phyloP scores from a whole-genome alignment of 2,329 filamentous ascomycete species.

The Pseudocercospora fijiensis region DNA sequence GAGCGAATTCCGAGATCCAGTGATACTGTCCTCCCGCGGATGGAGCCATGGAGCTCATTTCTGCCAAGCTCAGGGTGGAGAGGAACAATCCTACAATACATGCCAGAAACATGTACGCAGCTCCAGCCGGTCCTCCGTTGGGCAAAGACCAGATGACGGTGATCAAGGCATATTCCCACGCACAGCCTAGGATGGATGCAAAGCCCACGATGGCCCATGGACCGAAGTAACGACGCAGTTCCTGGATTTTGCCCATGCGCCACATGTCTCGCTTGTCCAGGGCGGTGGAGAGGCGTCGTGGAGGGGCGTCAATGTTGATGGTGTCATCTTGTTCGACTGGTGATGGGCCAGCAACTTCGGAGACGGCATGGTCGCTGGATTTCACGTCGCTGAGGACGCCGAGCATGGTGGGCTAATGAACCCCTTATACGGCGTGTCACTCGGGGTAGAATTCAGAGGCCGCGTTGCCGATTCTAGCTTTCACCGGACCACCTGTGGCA shows the following conservation, averaged over 20 bases:
- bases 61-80: slow-evolving; percentile 21
- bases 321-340: neutral
- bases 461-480: neutral
- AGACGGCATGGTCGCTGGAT: slow-evolving; percentile 3
- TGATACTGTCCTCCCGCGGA: slow-evolving; percentile 38
- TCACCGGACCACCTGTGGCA: neutral
- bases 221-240: slow-evolving; percentile 9
- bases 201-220: slow-evolving; percentile 23
- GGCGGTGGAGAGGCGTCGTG: slow-evolving; percentile 10
- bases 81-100: slow-evolving; percentile 21
- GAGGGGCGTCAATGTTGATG: neutral
- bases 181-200: slow-evolving; percentile 29
- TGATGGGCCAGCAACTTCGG: neutral
- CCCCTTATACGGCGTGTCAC: no score
- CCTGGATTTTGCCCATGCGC: slow-evolving; percentile 26
- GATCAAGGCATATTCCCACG: slow-evolving; percentile 28
- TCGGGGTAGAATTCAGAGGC: neutral
- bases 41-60: slow-evolving; percentile 31
- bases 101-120: slow-evolving; percentile 20
- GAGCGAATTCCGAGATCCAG: slow-evolving; percentile 43
- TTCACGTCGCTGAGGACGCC: neutral
- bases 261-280: slow-evolving; percentile 25
- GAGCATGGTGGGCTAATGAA: neutral
- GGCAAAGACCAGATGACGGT: slow-evolving; percentile 20
- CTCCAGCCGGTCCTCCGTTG: slow-evolving; percentile 31